Base-by-base conservation (phyloP, 345 rosid species). In the Tarenaya hassleriana region DNA sequence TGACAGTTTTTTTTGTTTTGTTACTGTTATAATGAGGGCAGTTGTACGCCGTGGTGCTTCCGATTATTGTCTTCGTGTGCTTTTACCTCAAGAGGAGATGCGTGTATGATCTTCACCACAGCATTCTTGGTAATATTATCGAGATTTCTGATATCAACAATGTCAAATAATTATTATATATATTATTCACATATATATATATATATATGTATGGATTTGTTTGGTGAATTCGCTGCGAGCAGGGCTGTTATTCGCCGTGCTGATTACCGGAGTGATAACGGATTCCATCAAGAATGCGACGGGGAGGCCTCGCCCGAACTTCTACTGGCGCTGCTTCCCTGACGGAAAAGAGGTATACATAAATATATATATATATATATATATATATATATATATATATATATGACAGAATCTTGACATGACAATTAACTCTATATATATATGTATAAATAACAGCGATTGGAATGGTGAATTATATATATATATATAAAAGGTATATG, bases 321-420 rank as follows among this genome's bases (percentile, higher is more conserved):
- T 86, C 78, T 89, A 81, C 58, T 90, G 95, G 94, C 94, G 97
- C 19, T 86, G 97, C 71, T 90, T 90, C 69, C 97, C 95, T 9
- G 94, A 90, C 20, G 97, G 95, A 17, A 74, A 70, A 41, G 95
- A 77, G 58, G 69, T 75, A 66, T 46, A 69, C 19, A 11, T 13
- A n/a, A n/a, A 11, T 21, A n/a, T 16, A 17, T 55, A 19, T 45
- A 17, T 45, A 10, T 37, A 10, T 37, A 37, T 37, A 10, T 37
- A 3, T 4, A n/a, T n/a, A n/a, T n/a, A n/a, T n/a, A n/a, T n/a
- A n/a, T n/a, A n/a, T 10, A 38, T 34, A 32, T 24, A 20, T 67
- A 0, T 82, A 57, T 27, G 80, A 85, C n/a, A n/a, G n/a, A n/a
- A n/a, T n/a, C n/a, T n/a, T n/a, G n/a, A n/a, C n/a, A n/a, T n/a